Evolutionary conservation across 305 asterid species (phyloP), one percentile per base, ranked within the genome.

Genomic region (Salvia sclarea): DNA sequence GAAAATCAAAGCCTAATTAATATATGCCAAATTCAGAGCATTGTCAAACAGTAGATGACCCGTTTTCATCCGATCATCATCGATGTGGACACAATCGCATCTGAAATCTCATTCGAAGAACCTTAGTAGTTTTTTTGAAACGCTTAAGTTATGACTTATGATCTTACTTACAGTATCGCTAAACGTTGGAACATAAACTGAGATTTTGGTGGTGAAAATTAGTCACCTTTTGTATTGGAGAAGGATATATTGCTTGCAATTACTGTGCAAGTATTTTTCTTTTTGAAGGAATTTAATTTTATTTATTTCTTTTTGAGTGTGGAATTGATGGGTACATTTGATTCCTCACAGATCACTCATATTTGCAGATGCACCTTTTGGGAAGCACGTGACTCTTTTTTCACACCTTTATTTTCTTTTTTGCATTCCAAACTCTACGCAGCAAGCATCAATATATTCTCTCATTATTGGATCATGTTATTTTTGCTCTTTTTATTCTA

Each of bases 381-480:
- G 76, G 45, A 22, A 50, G 75, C 95, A 88, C 86, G 88, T 79
- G 88, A 84, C 79, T 41, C 71, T 71, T 79, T 77, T 24, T 73
- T 18, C 62, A 41, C 57, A 67, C 72, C 55, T 76, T 33, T 54
- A 25, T 45, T 44, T 61, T 38, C 63, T 33, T 73, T 79, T 77
- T 65, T 38, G 67, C 73, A 55, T 30, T 65, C 75, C 71, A 66
- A 75, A 64, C 85, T 76, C 79, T 71, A 69, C 70, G 70, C 54
- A 60, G 50, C 81, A 84, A 82, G 86, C 82, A 84, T 80, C 69
- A 77, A 73, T 76, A 78, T 83, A 78, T 85, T 71, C 83, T 71
- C 72, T 79, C 76, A 80, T 78, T 70, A 77, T 77, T 65, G 68
- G 56, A 24, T 71, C 81, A 70, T 68, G 35, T 68, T 74, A 55